Conservation (phyloP, 2,329 filamentous ascomycete species). For the Boeremia lycopersici region DNA sequence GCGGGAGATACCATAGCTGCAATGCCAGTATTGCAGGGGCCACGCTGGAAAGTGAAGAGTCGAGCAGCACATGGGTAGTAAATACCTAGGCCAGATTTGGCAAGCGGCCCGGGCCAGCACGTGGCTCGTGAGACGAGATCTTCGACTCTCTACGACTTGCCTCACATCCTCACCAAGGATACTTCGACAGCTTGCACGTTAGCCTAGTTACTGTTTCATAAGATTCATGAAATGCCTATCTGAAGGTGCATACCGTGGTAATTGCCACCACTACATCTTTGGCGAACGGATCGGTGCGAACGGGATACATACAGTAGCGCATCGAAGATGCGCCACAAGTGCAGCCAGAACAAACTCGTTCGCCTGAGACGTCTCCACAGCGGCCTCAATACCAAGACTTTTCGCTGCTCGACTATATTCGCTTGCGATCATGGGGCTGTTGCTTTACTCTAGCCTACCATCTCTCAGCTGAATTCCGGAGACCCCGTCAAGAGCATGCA, state of each 20-base stretch:
- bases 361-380: background rate
- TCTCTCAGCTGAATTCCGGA: slow-evolving; percentile 9
- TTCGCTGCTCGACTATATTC: background rate
- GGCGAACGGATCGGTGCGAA: background rate
- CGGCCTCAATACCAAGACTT: slow-evolving; percentile 5
- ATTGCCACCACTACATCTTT: background rate
- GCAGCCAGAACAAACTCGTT: background rate
- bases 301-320: background rate
- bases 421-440: background rate
- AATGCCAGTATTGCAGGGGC: background rate
- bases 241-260: background rate
- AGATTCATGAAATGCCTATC: background rate
- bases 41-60: background rate
- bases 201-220: background rate
- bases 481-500: slow-evolving; percentile 3
- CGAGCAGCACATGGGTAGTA: background rate
- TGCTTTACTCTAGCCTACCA: slow-evolving; percentile 3
- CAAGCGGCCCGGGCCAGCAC: background rate
- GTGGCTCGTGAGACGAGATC: background rate
- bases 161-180: background rate
- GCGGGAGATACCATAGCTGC: background rate
- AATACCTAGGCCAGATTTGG: background rate
- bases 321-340: slow-evolving; percentile 4
- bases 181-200: background rate
- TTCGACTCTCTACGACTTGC: background rate